Evolutionary conservation across 2,329 filamentous ascomycete genomes (phyloP).

Genomic region (Penicillium sp.): DNA sequence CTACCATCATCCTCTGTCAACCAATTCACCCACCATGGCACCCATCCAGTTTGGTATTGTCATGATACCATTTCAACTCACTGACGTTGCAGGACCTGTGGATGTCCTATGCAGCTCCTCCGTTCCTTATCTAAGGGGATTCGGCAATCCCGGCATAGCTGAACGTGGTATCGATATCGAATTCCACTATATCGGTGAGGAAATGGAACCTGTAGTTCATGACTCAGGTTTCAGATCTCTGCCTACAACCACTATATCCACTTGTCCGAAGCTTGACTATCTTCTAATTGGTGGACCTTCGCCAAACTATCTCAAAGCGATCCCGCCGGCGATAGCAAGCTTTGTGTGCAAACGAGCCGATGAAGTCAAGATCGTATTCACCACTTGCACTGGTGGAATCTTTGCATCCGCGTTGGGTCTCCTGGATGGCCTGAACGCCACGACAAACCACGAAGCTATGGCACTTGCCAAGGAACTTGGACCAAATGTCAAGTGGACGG

Average conservation of each 20-base stretch:
- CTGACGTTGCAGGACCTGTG: not conserved
- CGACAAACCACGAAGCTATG: not conserved
- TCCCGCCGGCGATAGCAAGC: not conserved
- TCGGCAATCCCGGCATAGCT: not conserved
- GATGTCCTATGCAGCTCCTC: not conserved
- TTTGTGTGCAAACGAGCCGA: not conserved
- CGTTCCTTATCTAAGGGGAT: not conserved
- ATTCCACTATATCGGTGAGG: not conserved
- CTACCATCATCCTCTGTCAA: not conserved
- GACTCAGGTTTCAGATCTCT: not conserved
- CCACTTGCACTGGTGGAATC: not conserved
- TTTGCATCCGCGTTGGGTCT: not conserved
- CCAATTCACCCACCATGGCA: not conserved
- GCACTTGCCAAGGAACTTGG: not conserved
- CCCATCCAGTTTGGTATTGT: not conserved
- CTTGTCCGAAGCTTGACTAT: not conserved
- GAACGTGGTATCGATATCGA: not conserved
- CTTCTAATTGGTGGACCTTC: not conserved
- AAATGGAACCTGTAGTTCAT: not conserved
- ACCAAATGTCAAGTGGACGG: slow-evolving; percentile 1
- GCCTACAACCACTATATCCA: not conserved
- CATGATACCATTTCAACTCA: not conserved
- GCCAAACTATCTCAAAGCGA: not conserved
- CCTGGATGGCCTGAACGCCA: not conserved
- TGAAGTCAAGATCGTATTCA: not conserved